Evolutionary conservation across 495 filamentous ascomycete genomes (phyloP).

Genomic region (Neurospora sp.): DNA sequence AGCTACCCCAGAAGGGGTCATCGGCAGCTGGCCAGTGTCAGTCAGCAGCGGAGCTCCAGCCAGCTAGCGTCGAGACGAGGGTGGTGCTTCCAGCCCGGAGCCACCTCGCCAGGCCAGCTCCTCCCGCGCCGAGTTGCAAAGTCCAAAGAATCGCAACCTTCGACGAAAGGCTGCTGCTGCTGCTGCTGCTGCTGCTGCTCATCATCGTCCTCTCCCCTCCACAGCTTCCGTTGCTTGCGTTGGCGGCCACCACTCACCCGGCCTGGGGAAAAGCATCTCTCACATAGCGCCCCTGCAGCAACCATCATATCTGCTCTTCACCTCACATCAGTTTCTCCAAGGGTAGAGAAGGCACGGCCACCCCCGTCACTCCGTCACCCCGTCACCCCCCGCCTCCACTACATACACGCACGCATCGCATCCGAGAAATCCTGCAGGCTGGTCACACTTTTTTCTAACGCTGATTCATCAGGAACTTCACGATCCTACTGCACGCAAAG

Average conservation of each 20-base stretch:
- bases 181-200: neutral
- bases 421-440: constrained; percentile 22
- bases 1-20: neutral
- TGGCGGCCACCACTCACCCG: constrained; percentile 7
- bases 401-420: constrained; percentile 16
- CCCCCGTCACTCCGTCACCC: constrained; percentile 2
- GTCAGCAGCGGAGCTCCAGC: neutral
- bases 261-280: constrained; percentile 9
- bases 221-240: neutral
- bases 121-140: neutral
- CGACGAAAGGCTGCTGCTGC: neutral
- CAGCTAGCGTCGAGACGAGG: neutral
- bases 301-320: constrained; percentile 3
- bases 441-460: constrained; percentile 21
- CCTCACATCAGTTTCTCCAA: neutral
- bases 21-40: neutral
- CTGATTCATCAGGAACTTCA: constrained; percentile 18
- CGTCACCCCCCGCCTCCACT: constrained; percentile 10
- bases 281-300: constrained; percentile 1
- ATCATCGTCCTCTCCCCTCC: neutral
- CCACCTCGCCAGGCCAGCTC: neutral
- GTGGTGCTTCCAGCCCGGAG: neutral
- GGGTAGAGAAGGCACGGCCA: neutral
- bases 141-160: neutral
- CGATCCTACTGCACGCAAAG: constrained; percentile 1